A percentile compares a stretch with the other conserved stretches of the same genome.
Conservation (phyloP, 2,329 filamentous ascomycete genomes). For the Pyricularia pennisetigena region DNA sequence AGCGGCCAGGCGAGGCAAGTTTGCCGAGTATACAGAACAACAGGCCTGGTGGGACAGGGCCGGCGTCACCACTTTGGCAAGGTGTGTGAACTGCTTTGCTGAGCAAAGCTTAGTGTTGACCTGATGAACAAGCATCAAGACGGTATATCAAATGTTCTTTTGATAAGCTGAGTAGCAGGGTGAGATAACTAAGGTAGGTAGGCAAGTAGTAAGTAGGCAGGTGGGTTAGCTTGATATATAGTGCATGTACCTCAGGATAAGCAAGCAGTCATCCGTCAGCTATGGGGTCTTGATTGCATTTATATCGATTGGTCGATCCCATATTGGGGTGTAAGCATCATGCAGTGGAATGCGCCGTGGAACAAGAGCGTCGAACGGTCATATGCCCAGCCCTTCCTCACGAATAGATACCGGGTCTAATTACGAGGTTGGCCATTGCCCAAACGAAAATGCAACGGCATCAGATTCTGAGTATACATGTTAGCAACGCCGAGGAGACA, state of each 20-base stretch:
- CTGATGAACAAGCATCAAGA: constrained; percentile 20
- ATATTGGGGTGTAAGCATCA: background rate
- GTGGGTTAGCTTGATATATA: background rate
- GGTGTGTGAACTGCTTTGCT: constrained; percentile 17
- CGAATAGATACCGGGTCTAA: background rate
- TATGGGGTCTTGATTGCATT: background rate
- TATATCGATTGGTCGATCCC: background rate
- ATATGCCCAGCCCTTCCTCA: background rate
- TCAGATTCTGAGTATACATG: background rate
- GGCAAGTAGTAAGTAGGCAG: constrained; percentile 4
- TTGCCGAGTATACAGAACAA: background rate
- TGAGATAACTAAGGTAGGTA: background rate
- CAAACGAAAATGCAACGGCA: background rate
- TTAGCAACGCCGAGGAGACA: background rate
- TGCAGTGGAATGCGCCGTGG: background rate
- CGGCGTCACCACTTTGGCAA: constrained; percentile 15
- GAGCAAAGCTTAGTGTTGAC: constrained; percentile 19
- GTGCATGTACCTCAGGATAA: background rate
- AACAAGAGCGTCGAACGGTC: background rate
- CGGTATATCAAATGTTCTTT: background rate
- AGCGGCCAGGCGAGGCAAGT: constrained; percentile 13
- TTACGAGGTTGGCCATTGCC: background rate
- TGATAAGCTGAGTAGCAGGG: background rate
- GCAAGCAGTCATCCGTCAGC: background rate
- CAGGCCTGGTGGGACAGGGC: constrained; percentile 12